Evolutionary conservation across 2,329 filamentous ascomycete species (phyloP), one percentile per base, ranked within the genome.

Genomic region (Cyclaneusma minus): DNA sequence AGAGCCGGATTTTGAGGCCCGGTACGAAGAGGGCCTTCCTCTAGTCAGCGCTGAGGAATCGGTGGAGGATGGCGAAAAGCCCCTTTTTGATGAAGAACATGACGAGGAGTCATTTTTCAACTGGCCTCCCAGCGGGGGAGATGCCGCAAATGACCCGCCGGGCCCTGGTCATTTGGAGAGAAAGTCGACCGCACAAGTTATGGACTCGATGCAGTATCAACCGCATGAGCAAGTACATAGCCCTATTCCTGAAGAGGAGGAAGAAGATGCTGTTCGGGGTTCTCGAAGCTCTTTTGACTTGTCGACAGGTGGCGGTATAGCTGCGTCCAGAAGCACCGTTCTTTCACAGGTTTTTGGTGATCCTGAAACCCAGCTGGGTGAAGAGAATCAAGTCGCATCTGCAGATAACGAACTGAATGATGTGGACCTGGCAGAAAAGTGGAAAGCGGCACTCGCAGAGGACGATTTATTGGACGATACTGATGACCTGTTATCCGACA

Each of bases 361-460:
- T 3, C 42, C 44, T 7, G 45, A 51, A 7, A 37, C 42, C 7
- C 46, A 49, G 15, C 35, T 45, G 2, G 46, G 51, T 12, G 45
- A 53, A 24, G 46, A 43, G 24, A 21, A 18, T 6, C 32, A 41
- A 11, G 28, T 35, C 13, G 19, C 24, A 11, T 24, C 24, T 33
- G 19, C 24, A 26, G n/a, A 27, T 21, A 7, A 18, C 31, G 26
- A 16, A 17, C 17, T n/a, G 16, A 13, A 28, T 11, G 13, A 7
- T n/a, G 20, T 9, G 5, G 79, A 87, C 42, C 50, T 89, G 21
- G 76, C 78, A 23, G 79, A 79, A 11, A 74, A 82, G 38, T 93
- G 87, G 81, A 69, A 82, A 36, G 77, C 80, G 24, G 80, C 82
- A 22, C 68, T 94, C 40, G 81, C 58, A 9, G 77, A 80, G 25